Evolutionary conservation across 2,329 filamentous ascomycete species (phyloP).

Genomic region (Aspergillus oerlinghausenensis): DNA sequence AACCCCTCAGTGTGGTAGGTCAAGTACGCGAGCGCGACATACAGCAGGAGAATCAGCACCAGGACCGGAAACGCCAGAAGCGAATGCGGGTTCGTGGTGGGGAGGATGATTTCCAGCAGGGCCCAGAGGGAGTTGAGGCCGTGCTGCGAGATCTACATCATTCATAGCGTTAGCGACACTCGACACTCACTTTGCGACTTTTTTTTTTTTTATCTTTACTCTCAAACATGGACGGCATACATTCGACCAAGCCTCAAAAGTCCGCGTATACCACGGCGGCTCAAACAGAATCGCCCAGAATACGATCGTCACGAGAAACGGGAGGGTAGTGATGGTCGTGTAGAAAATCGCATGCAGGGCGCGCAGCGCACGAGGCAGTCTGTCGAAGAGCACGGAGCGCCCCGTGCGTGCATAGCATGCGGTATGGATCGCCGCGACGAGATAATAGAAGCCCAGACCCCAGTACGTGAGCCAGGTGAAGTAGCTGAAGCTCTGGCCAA

Average conservation of each 20-base stretch:
- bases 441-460: constrained; percentile 76
- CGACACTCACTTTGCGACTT: not conserved
- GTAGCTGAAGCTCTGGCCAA: constrained; percentile 65
- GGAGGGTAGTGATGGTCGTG: constrained; percentile 58
- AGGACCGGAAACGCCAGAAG: constrained; percentile 65
- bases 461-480: constrained; percentile 81
- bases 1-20: constrained; percentile 65
- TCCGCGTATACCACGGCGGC: constrained; percentile 47
- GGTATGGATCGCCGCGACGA: constrained; percentile 64
- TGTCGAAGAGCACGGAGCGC: constrained; percentile 52
- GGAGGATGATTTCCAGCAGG: constrained; percentile 67
- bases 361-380: constrained; percentile 59
- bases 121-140: constrained; percentile 69
- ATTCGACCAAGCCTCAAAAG: constrained; percentile 54
- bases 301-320: constrained; percentile 66
- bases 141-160: constrained; percentile 62
- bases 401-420: constrained; percentile 58
- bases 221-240: constrained; percentile 22
- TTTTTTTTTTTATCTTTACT: not conserved
- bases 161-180: not conserved
- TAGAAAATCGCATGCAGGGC: constrained; percentile 62
- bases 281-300: constrained; percentile 63
- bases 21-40: constrained; percentile 70
- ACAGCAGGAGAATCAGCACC: constrained; percentile 65
- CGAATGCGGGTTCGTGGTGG: constrained; percentile 59